These are phyloP conservation scores for Lactifluus rugatus DNA, from an alignment of 768 basidiomycete genomes.

Conservation along the genomic window DNA sequence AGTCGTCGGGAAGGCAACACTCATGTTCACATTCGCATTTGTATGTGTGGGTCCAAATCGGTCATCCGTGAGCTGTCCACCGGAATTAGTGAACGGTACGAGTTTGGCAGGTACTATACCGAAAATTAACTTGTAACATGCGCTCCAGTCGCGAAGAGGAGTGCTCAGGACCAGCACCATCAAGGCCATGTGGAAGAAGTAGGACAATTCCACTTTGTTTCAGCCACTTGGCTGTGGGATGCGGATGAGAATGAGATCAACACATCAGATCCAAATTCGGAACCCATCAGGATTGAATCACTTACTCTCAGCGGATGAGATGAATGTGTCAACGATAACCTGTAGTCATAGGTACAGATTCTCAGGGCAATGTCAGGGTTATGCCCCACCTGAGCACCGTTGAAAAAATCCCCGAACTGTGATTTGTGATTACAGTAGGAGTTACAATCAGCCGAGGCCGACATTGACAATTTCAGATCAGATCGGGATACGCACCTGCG, in stretches of 20 bases:
- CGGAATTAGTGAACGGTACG: not conserved
- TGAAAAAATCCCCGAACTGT: constrained; percentile 89
- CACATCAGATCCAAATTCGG: constrained; percentile 1
- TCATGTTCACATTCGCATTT: constrained; percentile 63
- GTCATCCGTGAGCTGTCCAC: constrained; percentile 65
- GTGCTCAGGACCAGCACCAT: constrained; percentile 91
- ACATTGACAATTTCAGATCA: not conserved
- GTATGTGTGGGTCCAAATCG: constrained; percentile 31
- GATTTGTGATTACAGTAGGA: too few relatives aligned
- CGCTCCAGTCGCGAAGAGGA: constrained; percentile 83
- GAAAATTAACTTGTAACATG: constrained; percentile 62
- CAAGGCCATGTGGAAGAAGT: constrained; percentile 80
- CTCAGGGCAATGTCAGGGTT: not conserved
- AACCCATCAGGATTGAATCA: not conserved
- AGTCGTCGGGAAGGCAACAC: constrained; percentile 78
- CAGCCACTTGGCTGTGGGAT: constrained; percentile 75
- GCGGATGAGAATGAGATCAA: too few relatives aligned
- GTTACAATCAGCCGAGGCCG: not conserved
- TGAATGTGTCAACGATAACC: constrained; percentile 83
- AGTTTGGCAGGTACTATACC: not conserved
- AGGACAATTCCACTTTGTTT: constrained; percentile 84
- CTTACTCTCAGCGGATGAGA: constrained; percentile 77
- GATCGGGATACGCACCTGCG: constrained; percentile 45
- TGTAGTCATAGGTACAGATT: constrained; percentile 22
- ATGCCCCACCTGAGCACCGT: constrained; percentile 58